Conservation (phyloP, 306 rosid genomes). For the Vigna mungo region DNA sequence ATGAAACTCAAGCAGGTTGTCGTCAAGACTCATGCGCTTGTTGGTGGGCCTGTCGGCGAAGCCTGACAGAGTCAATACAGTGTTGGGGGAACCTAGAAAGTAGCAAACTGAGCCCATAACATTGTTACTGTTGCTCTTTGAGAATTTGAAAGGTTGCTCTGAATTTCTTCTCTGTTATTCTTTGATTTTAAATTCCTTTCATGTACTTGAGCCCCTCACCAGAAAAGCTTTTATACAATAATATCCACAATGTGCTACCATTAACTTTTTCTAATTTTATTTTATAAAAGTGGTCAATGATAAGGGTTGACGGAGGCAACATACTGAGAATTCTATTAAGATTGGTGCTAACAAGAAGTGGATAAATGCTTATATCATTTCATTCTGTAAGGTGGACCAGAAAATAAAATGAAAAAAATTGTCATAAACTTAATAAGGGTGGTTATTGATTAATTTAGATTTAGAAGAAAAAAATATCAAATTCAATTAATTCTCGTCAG, state of each 20-base stretch:
- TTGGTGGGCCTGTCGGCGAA: constrained; percentile 38
- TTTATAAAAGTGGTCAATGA: neutral
- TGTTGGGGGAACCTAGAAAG: constrained; percentile 18
- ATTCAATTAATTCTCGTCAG: too few relatives aligned
- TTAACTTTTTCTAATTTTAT: constrained; percentile 8
- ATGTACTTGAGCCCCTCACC: neutral
- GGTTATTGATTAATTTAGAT: too few relatives aligned
- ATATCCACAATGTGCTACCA: constrained; percentile 25
- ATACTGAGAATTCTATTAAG: neutral
- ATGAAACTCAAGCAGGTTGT: constrained; percentile 1
- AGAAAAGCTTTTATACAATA: neutral
- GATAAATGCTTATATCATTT: constrained; percentile 4
- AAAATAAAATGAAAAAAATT: neutral
- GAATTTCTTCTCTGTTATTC: neutral
- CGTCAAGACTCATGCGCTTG: neutral
- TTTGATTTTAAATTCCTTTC: constrained; percentile 3
- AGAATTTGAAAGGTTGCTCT: constrained; percentile 35
- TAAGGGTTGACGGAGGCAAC: constrained; percentile 13
- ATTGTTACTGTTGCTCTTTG: constrained; percentile 29
- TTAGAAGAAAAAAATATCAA: too few relatives aligned
- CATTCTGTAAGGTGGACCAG: neutral
- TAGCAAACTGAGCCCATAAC: constrained; percentile 29
- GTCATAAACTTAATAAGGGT: neutral
- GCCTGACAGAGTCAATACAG: constrained; percentile 25
- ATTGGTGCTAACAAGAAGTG: neutral